Percentiles rank a stretch among this genome's conserved stretches.
These are phyloP conservation scores for Podospora appendiculata DNA, from an alignment of 495 filamentous ascomycete genomes.

Conservation along the genomic window DNA sequence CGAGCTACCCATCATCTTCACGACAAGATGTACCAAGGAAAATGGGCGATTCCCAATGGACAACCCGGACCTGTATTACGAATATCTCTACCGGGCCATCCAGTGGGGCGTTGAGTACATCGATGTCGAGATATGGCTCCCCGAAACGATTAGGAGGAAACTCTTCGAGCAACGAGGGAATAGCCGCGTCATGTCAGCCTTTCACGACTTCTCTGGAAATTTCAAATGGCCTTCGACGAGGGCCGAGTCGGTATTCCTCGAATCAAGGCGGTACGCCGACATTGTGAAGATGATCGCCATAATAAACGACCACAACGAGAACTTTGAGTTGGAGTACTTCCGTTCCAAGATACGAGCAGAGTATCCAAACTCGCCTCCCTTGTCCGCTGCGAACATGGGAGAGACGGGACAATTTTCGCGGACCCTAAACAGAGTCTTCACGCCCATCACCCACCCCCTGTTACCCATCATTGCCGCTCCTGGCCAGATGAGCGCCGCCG, in stretches of 20 bases:
- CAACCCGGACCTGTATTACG: slow-evolving; percentile 62
- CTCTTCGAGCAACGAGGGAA: slow-evolving; percentile 64
- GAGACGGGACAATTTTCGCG: slow-evolving; percentile 74
- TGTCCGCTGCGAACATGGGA: slow-evolving; percentile 85
- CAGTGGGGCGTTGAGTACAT: slow-evolving; percentile 86
- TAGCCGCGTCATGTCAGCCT: slow-evolving; percentile 77
- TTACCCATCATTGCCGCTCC: slow-evolving; percentile 79
- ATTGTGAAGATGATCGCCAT: slow-evolving; percentile 86
- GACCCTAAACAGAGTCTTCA: slow-evolving; percentile 74
- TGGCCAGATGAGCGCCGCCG: slow-evolving; percentile 73
- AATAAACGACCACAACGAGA: slow-evolving; percentile 68
- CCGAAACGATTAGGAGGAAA: slow-evolving; percentile 59
- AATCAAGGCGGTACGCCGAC: slow-evolving; percentile 67
- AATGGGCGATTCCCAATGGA: slow-evolving; percentile 81
- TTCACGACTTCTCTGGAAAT: slow-evolving; percentile 75
- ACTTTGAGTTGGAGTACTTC: slow-evolving; percentile 84
- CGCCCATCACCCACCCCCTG: slow-evolving; percentile 76
- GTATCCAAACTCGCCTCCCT: slow-evolving; percentile 54
- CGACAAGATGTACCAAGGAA: slow-evolving; percentile 68
- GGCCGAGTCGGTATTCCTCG: slow-evolving; percentile 58
- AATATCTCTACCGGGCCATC: slow-evolving; percentile 69
- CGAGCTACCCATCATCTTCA: slow-evolving; percentile 80
- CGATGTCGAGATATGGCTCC: slow-evolving; percentile 79
- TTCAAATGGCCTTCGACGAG: slow-evolving; percentile 73
- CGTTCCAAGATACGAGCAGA: slow-evolving; percentile 62